Percentiles rank a stretch among this genome's conserved stretches.
Conservation (phyloP, 1,139 yeast species). For the Yamadazyma atlantica region DNA sequence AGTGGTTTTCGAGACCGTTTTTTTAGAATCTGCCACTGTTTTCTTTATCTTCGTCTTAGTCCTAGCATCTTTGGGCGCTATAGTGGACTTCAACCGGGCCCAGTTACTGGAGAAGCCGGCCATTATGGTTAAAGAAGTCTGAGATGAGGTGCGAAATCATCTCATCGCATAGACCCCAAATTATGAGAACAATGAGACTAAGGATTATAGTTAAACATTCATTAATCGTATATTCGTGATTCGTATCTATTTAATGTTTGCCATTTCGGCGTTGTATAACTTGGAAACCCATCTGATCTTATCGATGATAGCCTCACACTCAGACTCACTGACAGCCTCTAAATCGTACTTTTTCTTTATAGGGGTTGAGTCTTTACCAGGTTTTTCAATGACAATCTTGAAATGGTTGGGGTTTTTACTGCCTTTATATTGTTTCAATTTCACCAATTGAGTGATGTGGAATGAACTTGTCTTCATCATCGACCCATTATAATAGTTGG, state of each 20-base stretch:
- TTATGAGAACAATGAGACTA: too few relatives aligned
- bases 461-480: constrained; percentile 81
- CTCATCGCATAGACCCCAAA: constrained; percentile 2
- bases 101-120: constrained; percentile 34
- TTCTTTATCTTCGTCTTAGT: constrained; percentile 3
- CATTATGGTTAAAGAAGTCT: too few relatives aligned
- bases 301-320: constrained; percentile 73
- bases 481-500: constrained; percentile 51
- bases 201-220: too few relatives aligned
- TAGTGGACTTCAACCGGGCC: constrained; percentile 29
- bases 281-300: constrained; percentile 56
- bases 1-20: constrained; percentile 2
- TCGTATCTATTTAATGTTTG: constrained; percentile 11
- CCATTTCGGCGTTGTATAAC: constrained; percentile 34
- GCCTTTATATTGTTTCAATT: constrained; percentile 68
- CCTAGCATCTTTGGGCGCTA: constrained; percentile 15
- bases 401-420: constrained; percentile 74
- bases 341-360: constrained; percentile 74
- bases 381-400: constrained; percentile 76
- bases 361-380: constrained; percentile 28
- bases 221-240: background rate
- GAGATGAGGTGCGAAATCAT: too few relatives aligned
- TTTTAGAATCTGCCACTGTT: too few relatives aligned
- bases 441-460: constrained; percentile 76
- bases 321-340: constrained; percentile 64